Evolutionary conservation across 768 basidiomycete species (phyloP).

Genomic region (Lactarius sanguifluus): DNA sequence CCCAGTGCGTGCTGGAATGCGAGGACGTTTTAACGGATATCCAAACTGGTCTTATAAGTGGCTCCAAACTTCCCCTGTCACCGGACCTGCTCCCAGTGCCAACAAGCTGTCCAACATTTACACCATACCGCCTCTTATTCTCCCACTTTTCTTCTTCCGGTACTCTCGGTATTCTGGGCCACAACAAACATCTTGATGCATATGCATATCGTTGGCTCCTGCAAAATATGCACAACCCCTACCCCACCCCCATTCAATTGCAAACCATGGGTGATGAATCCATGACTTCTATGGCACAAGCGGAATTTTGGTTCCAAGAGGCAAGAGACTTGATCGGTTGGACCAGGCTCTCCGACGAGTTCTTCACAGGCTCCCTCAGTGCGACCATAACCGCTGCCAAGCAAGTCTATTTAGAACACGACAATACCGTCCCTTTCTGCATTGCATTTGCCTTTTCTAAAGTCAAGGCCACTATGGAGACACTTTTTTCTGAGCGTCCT

Average conservation of each 20-base stretch:
- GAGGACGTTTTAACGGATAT: background rate
- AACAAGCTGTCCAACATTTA: background rate
- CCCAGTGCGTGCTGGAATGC: conserved; percentile 3
- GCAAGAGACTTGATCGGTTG: conserved; percentile 30
- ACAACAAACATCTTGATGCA: conserved; percentile 2
- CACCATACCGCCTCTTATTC: conserved; percentile 9
- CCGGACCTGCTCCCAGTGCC: background rate
- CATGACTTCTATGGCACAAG: conserved; percentile 9
- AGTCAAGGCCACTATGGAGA: conserved; percentile 35
- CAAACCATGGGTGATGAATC: conserved; percentile 14
- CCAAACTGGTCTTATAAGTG: background rate
- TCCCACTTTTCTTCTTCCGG: background rate
- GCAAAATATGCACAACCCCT: conserved; percentile 49
- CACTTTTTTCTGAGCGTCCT: conserved; percentile 34
- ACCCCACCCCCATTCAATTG: conserved; percentile 40
- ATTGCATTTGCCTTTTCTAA: conserved; percentile 30
- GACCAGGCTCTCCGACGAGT: conserved; percentile 21
- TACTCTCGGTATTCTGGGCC: background rate
- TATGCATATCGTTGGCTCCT: conserved; percentile 16
- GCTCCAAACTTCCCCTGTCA: background rate
- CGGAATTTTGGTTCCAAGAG: conserved; percentile 30
- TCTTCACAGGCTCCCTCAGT: conserved; percentile 31
- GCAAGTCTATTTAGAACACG: conserved; percentile 32
- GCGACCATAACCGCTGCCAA: conserved; percentile 35
- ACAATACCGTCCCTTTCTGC: conserved; percentile 19